Base-by-base conservation (phyloP, 306 rosid genomes). In the Quercus rubra region DNA sequence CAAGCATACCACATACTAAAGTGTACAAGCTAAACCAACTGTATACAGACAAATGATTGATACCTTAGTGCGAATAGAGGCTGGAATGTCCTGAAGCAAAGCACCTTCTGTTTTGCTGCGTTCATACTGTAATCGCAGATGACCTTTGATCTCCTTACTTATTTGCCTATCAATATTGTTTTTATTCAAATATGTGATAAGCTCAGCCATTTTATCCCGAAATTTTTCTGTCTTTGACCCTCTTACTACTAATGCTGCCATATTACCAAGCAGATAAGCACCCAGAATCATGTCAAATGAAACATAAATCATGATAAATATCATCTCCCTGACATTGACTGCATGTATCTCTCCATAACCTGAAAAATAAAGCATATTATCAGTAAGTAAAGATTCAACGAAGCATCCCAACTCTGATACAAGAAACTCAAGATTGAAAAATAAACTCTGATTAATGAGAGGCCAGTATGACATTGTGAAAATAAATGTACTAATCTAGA, bases 271-370 rank as follows among this genome's bases (percentile, higher is more conserved):
- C 71, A 91, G 77, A 75, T 91, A 91, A 73, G 91, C 91, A 49
- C 88, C 92, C 9, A 91, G 89, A 87, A 89, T 84, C 92, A 91
- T 91, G 85, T 91, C 95, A 56, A 83, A 79, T 20, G 95, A 91
- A 30, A 89, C 90, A 82, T 85, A 91, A 52, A 86, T 8, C 92
- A 91, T 91, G 70, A 91, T 72, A 81, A 89, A 91, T 77, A 91
- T 91, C 95, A 91, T 91, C 71, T 91, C 95, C 75, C 95, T 87
- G 49, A 79, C 73, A 73, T 91, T 91, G 78, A 89, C 92, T 2
- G 92, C 92, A 58, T 91, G 92, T 57, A 91, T 77, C 1, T 91
- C 95, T 77, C 95, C 95, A 71, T 87, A 91, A 73, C 95, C 94
- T 90, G 81, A 51, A 64, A 46, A 5, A 51, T 76, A 31, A 13